phyloP scores from a whole-genome alignment of 2,329 filamentous ascomycete genomes.

The Alternaria triticina region DNA sequence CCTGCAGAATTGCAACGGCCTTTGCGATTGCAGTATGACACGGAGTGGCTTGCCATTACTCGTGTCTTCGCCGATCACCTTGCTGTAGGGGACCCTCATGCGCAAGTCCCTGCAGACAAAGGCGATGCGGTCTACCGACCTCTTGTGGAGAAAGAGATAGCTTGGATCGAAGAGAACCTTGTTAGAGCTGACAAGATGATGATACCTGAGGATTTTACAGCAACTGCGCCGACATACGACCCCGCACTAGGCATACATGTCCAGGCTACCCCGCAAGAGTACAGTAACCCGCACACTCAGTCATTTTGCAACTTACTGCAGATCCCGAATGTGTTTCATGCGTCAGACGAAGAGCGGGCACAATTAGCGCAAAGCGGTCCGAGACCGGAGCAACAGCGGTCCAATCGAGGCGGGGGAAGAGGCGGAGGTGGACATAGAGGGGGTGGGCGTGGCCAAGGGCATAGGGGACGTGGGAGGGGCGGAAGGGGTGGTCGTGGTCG shows the following conservation, averaged over 20 bases:
- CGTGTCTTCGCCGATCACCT: constrained; percentile 73
- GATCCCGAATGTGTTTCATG: constrained; percentile 77
- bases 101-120: constrained; percentile 63
- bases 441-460: constrained; percentile 30
- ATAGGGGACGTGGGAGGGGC: constrained; percentile 18
- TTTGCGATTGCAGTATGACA: constrained; percentile 77
- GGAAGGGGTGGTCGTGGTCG: constrained; percentile 31
- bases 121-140: constrained; percentile 72
- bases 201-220: constrained; percentile 78
- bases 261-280: constrained; percentile 73
- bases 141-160: constrained; percentile 71
- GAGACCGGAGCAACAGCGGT: constrained; percentile 33
- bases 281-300: constrained; percentile 86
- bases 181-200: constrained; percentile 66
- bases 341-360: constrained; percentile 70
- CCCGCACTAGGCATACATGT: constrained; percentile 63
- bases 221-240: constrained; percentile 76
- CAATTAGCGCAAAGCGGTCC: constrained; percentile 40
- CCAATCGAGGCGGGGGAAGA: constrained; percentile 33
- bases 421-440: constrained; percentile 40
- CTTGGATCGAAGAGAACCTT: constrained; percentile 84
- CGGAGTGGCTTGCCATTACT: constrained; percentile 94
- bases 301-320: constrained; percentile 79
- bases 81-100: constrained; percentile 63
- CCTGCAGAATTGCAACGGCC: constrained; percentile 51